phyloP scores from a whole-genome alignment of 176 grass and related monocot species.

The Secale cereale region DNA sequence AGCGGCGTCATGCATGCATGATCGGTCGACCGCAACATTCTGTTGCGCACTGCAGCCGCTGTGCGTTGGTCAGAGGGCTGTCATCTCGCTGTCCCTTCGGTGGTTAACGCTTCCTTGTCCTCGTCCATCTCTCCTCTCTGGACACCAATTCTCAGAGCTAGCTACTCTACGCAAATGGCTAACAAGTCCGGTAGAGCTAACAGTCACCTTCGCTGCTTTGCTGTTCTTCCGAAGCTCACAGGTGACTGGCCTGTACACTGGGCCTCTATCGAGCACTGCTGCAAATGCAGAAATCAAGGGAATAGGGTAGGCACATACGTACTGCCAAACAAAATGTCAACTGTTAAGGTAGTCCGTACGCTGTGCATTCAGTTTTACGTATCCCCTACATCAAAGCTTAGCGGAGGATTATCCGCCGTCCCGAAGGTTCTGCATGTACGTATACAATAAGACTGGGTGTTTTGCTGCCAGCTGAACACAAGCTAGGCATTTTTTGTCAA shows the following conservation, averaged over 20 bases:
- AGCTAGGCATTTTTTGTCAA: neutral
- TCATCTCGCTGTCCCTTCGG: conserved; percentile 14
- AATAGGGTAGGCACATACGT: neutral
- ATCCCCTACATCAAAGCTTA: neutral
- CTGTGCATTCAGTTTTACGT: neutral
- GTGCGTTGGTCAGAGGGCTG: conserved; percentile 20
- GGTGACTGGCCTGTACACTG: neutral
- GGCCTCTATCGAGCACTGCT: neutral
- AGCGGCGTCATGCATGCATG: neutral
- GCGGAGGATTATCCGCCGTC: neutral
- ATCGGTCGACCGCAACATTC: conserved; percentile 28
- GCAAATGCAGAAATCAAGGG: conserved; percentile 11
- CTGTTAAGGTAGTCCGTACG: neutral
- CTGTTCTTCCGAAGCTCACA: neutral
- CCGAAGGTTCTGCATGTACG: neutral
- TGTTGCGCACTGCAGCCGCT: conserved; percentile 15
- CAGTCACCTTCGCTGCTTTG: neutral
- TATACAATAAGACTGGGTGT: neutral
- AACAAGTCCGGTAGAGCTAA: neutral
- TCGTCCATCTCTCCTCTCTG: neutral
- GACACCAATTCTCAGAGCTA: neutral
- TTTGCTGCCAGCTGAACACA: neutral
- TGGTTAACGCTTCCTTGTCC: conserved; percentile 11
- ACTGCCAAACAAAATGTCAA: neutral
- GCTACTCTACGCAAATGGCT: neutral